Evolutionary conservation across 169 alveolate genomes (phyloP).

Genomic region (Cryptosporidium andersoni): DNA sequence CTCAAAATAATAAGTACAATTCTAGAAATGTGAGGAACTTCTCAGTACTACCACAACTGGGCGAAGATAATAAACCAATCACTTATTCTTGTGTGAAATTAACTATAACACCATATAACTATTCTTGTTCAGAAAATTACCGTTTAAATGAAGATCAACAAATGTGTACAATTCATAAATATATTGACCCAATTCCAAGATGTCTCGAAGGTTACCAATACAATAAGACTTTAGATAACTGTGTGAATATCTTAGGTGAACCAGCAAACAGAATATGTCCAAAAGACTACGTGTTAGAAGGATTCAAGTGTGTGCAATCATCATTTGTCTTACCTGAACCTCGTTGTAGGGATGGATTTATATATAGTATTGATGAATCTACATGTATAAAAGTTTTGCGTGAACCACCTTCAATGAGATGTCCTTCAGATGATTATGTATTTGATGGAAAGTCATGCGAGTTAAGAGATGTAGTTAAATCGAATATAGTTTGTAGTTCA

Average conservation of each 20-base stretch:
- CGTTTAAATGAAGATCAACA: constrained; percentile 24
- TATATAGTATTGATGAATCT: constrained; percentile 47
- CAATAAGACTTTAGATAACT: constrained; percentile 19
- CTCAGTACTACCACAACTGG: neutral
- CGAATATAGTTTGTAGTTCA: constrained; percentile 31
- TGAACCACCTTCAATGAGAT: constrained; percentile 67
- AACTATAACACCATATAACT: constrained; percentile 24
- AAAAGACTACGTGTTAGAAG: constrained; percentile 50
- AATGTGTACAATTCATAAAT: constrained; percentile 35
- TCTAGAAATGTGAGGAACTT: constrained; percentile 25
- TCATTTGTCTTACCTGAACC: constrained; percentile 67
- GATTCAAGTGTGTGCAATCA: constrained; percentile 64
- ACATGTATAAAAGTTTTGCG: constrained; percentile 57
- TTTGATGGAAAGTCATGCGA: constrained; percentile 68
- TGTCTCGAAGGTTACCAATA: constrained; percentile 39
- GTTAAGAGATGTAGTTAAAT: constrained; percentile 20
- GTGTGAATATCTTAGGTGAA: constrained; percentile 27
- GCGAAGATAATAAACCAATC: neutral
- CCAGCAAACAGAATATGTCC: constrained; percentile 54
- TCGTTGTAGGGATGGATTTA: constrained; percentile 56
- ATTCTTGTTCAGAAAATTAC: constrained; percentile 19
- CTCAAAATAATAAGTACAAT: constrained; percentile 12
- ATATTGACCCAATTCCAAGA: constrained; percentile 52
- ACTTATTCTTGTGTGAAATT: constrained; percentile 32
- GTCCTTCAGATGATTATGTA: constrained; percentile 56